These are phyloP conservation scores for Sporothrix euskadiensis DNA, from an alignment of 2,329 filamentous ascomycete species.

Conservation along the genomic window DNA sequence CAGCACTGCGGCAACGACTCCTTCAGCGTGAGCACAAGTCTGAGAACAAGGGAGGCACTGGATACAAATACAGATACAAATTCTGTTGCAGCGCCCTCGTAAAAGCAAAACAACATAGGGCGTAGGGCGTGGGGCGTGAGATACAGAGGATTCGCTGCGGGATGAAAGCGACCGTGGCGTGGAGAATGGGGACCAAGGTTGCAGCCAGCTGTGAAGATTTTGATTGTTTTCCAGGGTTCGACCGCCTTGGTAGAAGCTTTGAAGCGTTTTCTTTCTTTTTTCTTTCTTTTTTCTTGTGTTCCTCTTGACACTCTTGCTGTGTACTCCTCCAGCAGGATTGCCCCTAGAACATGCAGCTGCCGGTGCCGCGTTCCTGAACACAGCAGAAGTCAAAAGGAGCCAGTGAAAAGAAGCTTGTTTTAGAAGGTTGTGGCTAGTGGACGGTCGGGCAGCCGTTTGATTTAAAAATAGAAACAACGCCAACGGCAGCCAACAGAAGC, in stretches of 20 bases:
- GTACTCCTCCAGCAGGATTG: background rate
- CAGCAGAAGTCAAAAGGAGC: background rate
- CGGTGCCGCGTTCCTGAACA: background rate
- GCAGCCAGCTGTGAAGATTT: background rate
- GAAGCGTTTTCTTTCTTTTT: background rate
- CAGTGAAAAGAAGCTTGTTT: background rate
- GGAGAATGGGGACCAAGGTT: background rate
- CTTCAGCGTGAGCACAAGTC: background rate
- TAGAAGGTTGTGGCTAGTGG: background rate
- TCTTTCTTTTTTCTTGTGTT: background rate
- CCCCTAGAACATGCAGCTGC: background rate
- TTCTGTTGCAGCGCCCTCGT: background rate
- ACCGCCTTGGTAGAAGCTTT: background rate
- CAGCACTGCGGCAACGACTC: background rate
- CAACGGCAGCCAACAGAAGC: background rate
- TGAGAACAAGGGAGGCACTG: background rate
- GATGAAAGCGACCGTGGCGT: constrained; percentile 8
- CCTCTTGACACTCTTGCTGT: background rate
- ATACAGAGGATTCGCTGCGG: background rate
- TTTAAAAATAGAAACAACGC: background rate
- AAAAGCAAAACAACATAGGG: background rate
- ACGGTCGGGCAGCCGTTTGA: background rate
- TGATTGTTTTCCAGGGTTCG: background rate
- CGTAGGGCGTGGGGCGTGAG: background rate
- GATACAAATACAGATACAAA: background rate